A percentile compares a stretch with the other conserved stretches of the same genome.
Evolutionary conservation across 1,284 basidiomycete genomes (phyloP).

Genomic region (Vanrija sp.): DNA sequence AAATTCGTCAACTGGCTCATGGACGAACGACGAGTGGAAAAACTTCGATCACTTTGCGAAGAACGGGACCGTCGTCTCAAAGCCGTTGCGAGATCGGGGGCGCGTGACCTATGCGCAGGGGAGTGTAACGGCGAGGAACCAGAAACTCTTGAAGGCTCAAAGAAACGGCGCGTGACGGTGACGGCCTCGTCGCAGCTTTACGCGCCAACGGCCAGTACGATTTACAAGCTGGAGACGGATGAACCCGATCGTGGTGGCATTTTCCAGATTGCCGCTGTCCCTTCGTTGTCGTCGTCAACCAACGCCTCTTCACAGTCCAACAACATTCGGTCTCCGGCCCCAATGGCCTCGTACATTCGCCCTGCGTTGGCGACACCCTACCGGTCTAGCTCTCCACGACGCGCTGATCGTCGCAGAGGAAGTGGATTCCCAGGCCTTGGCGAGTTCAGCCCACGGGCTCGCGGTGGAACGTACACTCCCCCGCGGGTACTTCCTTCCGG

Average conservation of each 20-base stretch:
- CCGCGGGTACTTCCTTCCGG: conserved; percentile 40
- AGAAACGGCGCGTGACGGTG: conserved; percentile 9
- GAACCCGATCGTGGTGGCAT: conserved; percentile 19
- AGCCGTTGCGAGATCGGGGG: conserved; percentile 19
- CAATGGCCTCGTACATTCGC: conserved; percentile 33
- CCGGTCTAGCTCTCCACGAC: conserved; percentile 35
- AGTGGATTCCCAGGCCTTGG: conserved; percentile 24
- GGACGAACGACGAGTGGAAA: conserved; percentile 43
- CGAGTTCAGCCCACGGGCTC: conserved; percentile 33
- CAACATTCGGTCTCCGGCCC: background rate
- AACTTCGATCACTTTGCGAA: conserved; percentile 34
- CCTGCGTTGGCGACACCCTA: conserved; percentile 31
- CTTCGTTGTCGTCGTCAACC: background rate
- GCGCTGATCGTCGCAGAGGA: conserved; percentile 29
- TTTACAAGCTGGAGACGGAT: conserved; percentile 12
- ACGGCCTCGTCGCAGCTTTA: background rate
- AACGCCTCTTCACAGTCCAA: conserved; percentile 8
- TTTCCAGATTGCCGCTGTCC: conserved; percentile 10
- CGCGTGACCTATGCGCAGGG: background rate
- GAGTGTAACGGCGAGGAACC: background rate
- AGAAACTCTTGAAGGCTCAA: background rate
- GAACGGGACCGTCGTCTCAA: conserved; percentile 34
- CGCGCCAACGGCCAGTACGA: conserved; percentile 4
- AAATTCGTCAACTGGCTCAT: conserved; percentile 45
- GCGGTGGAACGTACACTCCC: conserved; percentile 37